Evolutionary conservation across 371 early-diverging fungal genomes (phyloP), one percentile per base, ranked within the genome.

Genomic region (Paraphysoderma sedebokerense): DNA sequence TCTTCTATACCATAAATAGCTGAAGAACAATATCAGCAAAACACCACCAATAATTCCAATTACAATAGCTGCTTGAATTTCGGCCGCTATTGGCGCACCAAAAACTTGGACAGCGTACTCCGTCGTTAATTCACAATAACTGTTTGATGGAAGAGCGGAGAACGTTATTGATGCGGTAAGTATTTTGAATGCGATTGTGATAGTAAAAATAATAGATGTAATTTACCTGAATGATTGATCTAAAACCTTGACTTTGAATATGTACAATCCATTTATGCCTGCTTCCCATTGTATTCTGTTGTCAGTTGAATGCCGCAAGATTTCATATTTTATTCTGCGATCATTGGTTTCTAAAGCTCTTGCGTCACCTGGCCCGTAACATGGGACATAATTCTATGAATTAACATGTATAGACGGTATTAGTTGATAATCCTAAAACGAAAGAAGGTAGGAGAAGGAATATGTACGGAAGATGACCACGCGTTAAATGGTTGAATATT

Each of bases 231-330:
- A 31, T 9, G 3, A 20, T 19, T 32, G 32, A 26, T 45, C 46
- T 7, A 45, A 26, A 13, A 45, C 46, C 8, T 8, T 11, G 31
- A 35, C 46, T 13, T 35, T 32, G 20, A 45, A 45, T 35, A 45
- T 4, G 46, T 19, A 45, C 2, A 30, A 5, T 32, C 15, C 32
- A 27, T 45, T 19, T 13, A n/a, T 15, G 32, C 13, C 0, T 1
- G 5, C 17, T 2, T 13, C 1, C 46, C 46, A 45, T 7, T 17
- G 30, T 5, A 45, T 29, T 2, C 13, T 5, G 42, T 53, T 44
- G 20, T 36, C 6, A 45, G 56, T 62, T 24, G 59, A 52, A 1
- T 13, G 27, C 27, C 59, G 58, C 29, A 58, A 54, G 17, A 62
- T 55, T 15, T 47, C 40, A 46, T 62, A 62, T 2, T 47, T 30